Evolutionary conservation across 2,329 filamentous ascomycete species (phyloP), one percentile per base, ranked within the genome.

Genomic region (Zarea fungicola): DNA sequence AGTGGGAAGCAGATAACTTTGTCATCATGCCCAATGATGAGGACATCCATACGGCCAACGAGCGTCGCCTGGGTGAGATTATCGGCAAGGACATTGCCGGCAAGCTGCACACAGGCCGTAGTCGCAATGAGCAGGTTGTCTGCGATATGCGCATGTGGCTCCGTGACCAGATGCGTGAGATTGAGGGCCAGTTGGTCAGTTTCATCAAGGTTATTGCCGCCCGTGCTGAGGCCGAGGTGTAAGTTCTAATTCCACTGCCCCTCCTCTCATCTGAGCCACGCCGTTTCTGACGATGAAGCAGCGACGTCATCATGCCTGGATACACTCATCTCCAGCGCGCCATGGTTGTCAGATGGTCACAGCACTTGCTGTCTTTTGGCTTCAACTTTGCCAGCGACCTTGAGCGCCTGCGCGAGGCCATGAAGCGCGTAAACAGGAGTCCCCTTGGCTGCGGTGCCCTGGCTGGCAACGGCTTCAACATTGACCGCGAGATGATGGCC

Each of bases 91-190:
- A 90, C 22, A 83, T 87, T 50, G 89, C 85, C 1, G 89, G 91
- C 21, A 96, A 96, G 73, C 79, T 96, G 50, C 91, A 96, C 69
- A 96, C 90, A 3, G 85, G 85, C 36, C 84, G 91, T 45, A 91
- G 85, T 65, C 80, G 90, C 58, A 96, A 96, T 62, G 90, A 96
- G 69, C 90, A 96, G 70, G 83, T 95, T 49, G 89, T 84, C 41
- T 91, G 85, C 19, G 89, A 95, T 61, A 92, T 96, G 87, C 84
- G 89, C 53, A 74, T 96, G 65, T 96, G 89, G 89, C 70, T 95
- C 54, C 78, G 89, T 36, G 84, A 91, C 55, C 78, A 86, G 70
- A 72, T 96, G 50, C 77, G 76, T 49, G 74, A 75, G 55, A 80
- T 95, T 44, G 88, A 95, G 58, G 65, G 58, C 29, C 81, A 83